A percentile compares a stretch with the other conserved stretches of the same genome.
Evolutionary conservation across 805 yeast species (phyloP).

Genomic region (Candida michaelii): DNA sequence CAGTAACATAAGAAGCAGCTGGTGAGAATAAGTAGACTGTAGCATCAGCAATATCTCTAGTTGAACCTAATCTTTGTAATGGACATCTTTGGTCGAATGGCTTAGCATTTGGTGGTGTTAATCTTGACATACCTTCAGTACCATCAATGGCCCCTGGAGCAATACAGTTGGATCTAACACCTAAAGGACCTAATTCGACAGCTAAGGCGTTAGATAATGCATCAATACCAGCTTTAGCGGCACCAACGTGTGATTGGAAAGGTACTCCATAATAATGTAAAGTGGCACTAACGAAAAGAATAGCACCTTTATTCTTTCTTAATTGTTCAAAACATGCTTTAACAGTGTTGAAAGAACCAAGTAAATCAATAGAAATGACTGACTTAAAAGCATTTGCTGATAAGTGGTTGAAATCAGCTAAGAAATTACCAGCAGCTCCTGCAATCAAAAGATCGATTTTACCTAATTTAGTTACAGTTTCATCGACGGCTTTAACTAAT

Average conservation of each 20-base stretch:
- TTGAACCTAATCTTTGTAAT: slow-evolving; percentile 64
- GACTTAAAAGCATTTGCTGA: slow-evolving; percentile 86
- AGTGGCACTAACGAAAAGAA: slow-evolving; percentile 84
- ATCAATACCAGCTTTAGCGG: slow-evolving; percentile 95
- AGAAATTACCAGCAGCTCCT: slow-evolving; percentile 95
- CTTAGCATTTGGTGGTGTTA: slow-evolving; percentile 44
- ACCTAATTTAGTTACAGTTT: slow-evolving; percentile 69
- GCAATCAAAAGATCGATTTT: slow-evolving; percentile 84
- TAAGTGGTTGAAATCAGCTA: slow-evolving; percentile 74
- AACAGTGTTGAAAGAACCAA: slow-evolving; percentile 87
- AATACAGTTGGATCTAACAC: slow-evolving; percentile 76
- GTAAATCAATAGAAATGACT: slow-evolving; percentile 80
- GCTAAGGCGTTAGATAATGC: slow-evolving; percentile 82
- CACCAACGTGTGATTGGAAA: slow-evolving; percentile 85
- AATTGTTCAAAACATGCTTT: slow-evolving; percentile 77
- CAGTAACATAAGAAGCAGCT: slow-evolving; percentile 76
- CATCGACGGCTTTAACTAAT: slow-evolving; percentile 61
- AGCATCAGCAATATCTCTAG: slow-evolving; percentile 81
- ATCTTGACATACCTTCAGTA: slow-evolving; percentile 81
- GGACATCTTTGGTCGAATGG: slow-evolving; percentile 54
- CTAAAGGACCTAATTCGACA: slow-evolving; percentile 88
- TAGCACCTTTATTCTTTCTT: slow-evolving; percentile 62
- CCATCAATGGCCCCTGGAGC: slow-evolving; percentile 91
- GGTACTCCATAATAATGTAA: slow-evolving; percentile 88
- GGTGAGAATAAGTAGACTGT: slow-evolving; percentile 83